phyloP scores from a whole-genome alignment of 768 basidiomycete species.

The Pisolithus tinctorius region DNA sequence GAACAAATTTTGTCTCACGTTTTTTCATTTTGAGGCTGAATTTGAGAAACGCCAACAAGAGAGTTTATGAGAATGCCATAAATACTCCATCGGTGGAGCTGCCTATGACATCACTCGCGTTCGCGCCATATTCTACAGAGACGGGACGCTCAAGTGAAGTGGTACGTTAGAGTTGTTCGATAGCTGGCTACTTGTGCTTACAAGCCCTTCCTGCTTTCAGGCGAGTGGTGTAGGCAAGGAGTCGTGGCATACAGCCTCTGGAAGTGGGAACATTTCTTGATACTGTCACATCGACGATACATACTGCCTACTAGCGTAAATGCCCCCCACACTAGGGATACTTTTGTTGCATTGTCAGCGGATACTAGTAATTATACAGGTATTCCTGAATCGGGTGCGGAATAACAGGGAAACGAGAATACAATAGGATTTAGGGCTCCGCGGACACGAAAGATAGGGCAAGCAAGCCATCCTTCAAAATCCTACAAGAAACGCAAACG shows the following conservation, averaged over 20 bases:
- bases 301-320: too few species aligned
- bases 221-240: conserved; percentile 6
- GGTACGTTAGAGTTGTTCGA: not conserved
- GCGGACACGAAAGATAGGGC: not conserved
- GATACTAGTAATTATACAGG: conserved; percentile 18
- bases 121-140: conserved; percentile 14
- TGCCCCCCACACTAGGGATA: not conserved
- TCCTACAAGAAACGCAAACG: conserved; percentile 2
- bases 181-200: not conserved
- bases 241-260: conserved; percentile 12
- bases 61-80: conserved; percentile 5
- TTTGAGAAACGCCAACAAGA: conserved; percentile 17
- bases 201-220: not conserved
- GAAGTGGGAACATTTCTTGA: not conserved
- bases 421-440: not conserved
- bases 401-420: not conserved
- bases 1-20: too few species aligned
- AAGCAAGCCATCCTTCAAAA: not conserved
- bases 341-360: conserved; percentile 4
- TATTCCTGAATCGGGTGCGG: not conserved
- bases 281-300: not conserved
- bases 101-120: conserved; percentile 15
- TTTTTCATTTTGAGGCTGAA: conserved; percentile 12
- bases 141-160: not conserved
- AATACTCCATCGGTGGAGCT: conserved; percentile 4